phyloP scores from a whole-genome alignment of 2,329 filamentous ascomycete species.

The Colletotrichum chrysophilum region DNA sequence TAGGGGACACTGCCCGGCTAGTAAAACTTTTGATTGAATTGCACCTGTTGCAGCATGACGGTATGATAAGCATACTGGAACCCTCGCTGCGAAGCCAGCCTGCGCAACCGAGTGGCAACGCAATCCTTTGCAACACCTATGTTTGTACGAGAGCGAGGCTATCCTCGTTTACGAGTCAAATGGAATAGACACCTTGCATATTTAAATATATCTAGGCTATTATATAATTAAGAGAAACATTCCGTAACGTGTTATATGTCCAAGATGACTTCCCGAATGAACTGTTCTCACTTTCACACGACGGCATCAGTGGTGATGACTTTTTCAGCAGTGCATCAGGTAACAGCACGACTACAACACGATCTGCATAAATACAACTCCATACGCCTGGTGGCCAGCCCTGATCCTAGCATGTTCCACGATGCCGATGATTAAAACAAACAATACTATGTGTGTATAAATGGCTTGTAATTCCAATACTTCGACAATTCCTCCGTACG shows the following conservation, averaged over 20 bases:
- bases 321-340: not conserved
- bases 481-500: not conserved
- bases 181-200: too few relatives aligned
- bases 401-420: not conserved
- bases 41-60: too few relatives aligned
- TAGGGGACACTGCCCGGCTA: not conserved
- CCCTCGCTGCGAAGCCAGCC: too few relatives aligned
- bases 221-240: too few relatives aligned
- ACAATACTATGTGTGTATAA: not conserved
- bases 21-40: not conserved
- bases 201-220: too few relatives aligned
- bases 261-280: too few relatives aligned
- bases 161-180: not conserved
- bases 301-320: not conserved
- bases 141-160: not conserved
- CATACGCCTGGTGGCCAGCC: not conserved
- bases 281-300: not conserved
- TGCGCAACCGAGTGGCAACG: too few relatives aligned
- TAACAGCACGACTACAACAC: not conserved
- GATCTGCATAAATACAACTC: not conserved
- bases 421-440: not conserved
- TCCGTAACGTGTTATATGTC: too few relatives aligned
- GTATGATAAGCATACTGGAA: too few relatives aligned
- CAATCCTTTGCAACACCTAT: too few relatives aligned
- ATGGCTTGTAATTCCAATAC: not conserved